These are phyloP conservation scores for Musa beccarii DNA, from an alignment of 176 grass and related monocot species.

Conservation along the genomic window DNA sequence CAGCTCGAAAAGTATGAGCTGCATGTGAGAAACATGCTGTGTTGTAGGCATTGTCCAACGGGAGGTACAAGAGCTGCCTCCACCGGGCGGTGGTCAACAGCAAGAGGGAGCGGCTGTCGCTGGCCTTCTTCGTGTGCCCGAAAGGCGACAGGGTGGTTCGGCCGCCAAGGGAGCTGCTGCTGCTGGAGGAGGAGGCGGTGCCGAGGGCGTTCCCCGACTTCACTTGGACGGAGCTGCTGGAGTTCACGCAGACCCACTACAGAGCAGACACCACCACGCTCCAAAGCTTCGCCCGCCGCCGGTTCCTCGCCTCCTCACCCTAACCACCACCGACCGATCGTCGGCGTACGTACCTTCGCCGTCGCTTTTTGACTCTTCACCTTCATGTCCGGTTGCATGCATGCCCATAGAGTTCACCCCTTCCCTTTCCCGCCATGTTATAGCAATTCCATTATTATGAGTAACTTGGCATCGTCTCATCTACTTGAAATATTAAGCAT, in stretches of 20 bases:
- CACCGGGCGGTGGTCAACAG: conserved; percentile 79
- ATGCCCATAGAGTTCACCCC: no score
- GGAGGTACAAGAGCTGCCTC: conserved; percentile 87
- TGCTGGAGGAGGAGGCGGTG: neutral
- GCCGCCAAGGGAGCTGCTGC: conserved; percentile 28
- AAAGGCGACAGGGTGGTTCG: conserved; percentile 63
- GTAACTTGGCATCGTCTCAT: no score
- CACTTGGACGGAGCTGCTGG: conserved; percentile 70
- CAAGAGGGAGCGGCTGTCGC: conserved; percentile 46
- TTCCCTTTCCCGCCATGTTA: no score
- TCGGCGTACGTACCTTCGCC: no score
- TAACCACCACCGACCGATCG: neutral
- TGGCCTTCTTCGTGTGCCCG: conserved; percentile 93
- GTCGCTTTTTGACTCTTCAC: no score
- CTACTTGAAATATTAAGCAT: no score
- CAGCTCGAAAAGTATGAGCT: no score
- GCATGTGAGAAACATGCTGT: no score
- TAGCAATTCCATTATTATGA: no score
- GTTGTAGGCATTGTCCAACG: conserved; percentile 66
- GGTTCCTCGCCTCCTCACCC: conserved; percentile 8
- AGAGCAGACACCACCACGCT: conserved; percentile 68
- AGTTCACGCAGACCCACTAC: conserved; percentile 81
- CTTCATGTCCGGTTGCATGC: no score
- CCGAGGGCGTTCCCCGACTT: conserved; percentile 76
- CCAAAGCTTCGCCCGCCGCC: conserved; percentile 38